Conservation (phyloP, 306 rosid genomes). For the Castanea crenata region DNA sequence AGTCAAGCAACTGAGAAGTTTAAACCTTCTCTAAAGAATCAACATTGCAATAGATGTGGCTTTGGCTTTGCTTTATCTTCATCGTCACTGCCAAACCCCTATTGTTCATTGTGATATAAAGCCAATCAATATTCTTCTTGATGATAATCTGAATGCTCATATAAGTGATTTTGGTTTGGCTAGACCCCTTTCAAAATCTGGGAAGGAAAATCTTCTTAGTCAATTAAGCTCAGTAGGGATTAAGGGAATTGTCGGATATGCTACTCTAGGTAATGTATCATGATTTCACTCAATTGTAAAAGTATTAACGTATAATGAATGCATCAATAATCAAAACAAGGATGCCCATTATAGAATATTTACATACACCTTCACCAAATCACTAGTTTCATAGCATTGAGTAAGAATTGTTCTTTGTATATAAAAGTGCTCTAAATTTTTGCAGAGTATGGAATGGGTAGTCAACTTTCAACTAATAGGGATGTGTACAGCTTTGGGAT, state of each 20-base stretch:
- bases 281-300: not conserved
- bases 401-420: not conserved
- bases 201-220: not conserved
- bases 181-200: not conserved
- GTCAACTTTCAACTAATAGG: not conserved
- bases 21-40: not conserved
- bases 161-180: constrained; percentile 20
- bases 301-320: not conserved
- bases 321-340: too few relatives aligned
- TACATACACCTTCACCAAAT: not conserved
- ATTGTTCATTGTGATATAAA: constrained; percentile 23
- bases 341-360: too few relatives aligned
- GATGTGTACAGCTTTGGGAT: constrained; percentile 16
- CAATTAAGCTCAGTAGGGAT: not conserved
- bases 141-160: constrained; percentile 5
- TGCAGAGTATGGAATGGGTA: constrained; percentile 19
- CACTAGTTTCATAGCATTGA: not conserved
- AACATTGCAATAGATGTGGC: constrained; percentile 18
- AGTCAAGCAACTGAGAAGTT: not conserved
- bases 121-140: constrained; percentile 22
- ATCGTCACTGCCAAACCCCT: constrained; percentile 7
- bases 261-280: not conserved
- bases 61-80: constrained; percentile 21
- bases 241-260: constrained; percentile 17
- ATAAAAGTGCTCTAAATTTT: not conserved